Evolutionary conservation across 768 basidiomycete genomes (phyloP), one percentile per base, ranked within the genome.

Genomic region (Cubamyces lactineus): DNA sequence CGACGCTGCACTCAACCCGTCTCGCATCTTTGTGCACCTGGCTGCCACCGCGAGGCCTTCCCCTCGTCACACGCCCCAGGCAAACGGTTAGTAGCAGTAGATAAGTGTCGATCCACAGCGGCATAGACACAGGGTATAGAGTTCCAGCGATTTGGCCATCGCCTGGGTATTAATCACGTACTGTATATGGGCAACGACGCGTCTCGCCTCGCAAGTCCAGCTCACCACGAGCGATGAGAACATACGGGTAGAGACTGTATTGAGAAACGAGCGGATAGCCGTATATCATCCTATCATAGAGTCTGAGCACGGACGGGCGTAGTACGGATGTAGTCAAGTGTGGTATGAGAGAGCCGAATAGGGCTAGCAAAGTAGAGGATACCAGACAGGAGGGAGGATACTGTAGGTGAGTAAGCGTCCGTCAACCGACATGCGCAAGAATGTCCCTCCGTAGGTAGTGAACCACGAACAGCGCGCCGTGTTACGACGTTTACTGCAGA

Each of bases 331-430:
- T 30, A 4, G 23, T 17, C 4, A 38, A 41, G 38, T 9, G 11
- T 11, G 11, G 7, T 7, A 17, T 34, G 13, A 21, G 11, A 11
- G 39, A 17, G 26, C 26, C 30, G 46, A 17, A 9, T 21, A 40
- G 38, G 16, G 42, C 21, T 41, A 40, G 17, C 23, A 16, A 50
- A 9, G 23, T 19, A 11, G 51, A 23, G 30, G 15, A 46, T 38
- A 28, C 16, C 5, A 19, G 23, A 17, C 23, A 41, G 13, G 40
- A 38, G 34, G 15, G 41, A 47, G 16, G 39, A 21, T n/a, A 11
- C 19, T 26, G 51, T 34, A 21, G 40, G 41, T 60, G 26, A 34
- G 34, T 12, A 28, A 40, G 55, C 49, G 62, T 63, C 62, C 62
- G 52, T 47, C 51, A 45, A 19, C 12, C 42, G 21, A 42, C 53